phyloP scores from a whole-genome alignment of 2,329 filamentous ascomycete genomes.

The Pseudogymnoascus sp. region DNA sequence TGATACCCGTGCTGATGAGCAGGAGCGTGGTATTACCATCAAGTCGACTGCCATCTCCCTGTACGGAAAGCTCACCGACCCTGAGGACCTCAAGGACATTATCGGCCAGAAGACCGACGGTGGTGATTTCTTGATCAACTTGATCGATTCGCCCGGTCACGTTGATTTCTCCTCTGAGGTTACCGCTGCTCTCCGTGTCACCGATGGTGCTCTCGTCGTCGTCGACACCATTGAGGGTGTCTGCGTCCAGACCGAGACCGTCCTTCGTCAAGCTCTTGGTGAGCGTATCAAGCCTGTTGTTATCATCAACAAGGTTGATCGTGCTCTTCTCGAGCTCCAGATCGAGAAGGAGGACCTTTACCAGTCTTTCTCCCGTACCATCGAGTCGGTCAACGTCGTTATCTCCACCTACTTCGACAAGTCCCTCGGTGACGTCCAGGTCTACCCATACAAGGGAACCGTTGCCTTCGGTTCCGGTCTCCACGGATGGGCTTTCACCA shows the following conservation, averaged over 20 bases:
- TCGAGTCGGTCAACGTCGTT: slow-evolving; percentile 99
- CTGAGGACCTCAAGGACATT: slow-evolving; percentile 92
- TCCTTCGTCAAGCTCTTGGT: slow-evolving; percentile 96
- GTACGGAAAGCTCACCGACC: slow-evolving; percentile 74
- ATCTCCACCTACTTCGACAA: slow-evolving; percentile 99
- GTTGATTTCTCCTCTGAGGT: slow-evolving; percentile 99
- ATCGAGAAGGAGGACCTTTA: slow-evolving; percentile 98
- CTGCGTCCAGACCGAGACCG: slow-evolving; percentile 99
- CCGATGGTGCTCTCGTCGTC: slow-evolving; percentile 98
- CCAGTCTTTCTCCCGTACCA: slow-evolving; percentile 99
- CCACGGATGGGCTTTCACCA: slow-evolving; percentile 98
- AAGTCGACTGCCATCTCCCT: slow-evolving; percentile 99
- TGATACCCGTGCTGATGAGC: slow-evolving; percentile 94
- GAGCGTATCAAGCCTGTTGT: slow-evolving; percentile 99
- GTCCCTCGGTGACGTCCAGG: slow-evolving; percentile 92
- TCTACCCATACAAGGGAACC: slow-evolving; percentile 96
- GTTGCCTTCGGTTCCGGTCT: slow-evolving; percentile 99
- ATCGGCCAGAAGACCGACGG: slow-evolving; percentile 80
- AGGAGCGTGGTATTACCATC: slow-evolving; percentile 99
- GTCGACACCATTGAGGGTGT: slow-evolving; percentile 99
- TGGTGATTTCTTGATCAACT: slow-evolving; percentile 98
- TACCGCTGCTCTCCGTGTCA: slow-evolving; percentile 98
- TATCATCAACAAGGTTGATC: slow-evolving; percentile 99
- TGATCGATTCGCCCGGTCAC: slow-evolving; percentile 99
- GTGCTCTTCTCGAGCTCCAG: slow-evolving; percentile 97